Percentiles rank a stretch among this genome's conserved stretches.
Evolutionary conservation across 2,329 filamentous ascomycete species (phyloP).

Genomic region (Coniella vitis): DNA sequence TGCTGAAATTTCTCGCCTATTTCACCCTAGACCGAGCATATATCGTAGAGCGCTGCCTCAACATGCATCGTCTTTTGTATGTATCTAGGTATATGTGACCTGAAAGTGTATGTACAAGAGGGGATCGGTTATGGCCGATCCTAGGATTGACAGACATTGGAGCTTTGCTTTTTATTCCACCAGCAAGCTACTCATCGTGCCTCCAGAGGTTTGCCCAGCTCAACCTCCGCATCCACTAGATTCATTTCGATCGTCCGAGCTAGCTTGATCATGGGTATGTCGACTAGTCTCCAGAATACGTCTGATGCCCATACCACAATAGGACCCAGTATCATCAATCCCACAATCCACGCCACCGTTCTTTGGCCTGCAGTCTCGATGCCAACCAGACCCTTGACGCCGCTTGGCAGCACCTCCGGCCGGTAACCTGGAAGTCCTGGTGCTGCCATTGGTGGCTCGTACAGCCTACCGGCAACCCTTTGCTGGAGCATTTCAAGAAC

Average conservation of each 20-base stretch:
- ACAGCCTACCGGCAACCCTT: slow-evolving; percentile 23
- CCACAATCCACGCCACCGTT: slow-evolving; percentile 29
- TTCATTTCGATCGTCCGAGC: slow-evolving; percentile 23
- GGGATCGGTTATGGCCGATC: no score
- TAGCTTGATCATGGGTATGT: slow-evolving; percentile 32
- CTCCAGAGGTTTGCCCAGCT: slow-evolving; percentile 8
- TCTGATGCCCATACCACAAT: slow-evolving; percentile 48
- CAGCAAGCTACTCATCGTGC: not conserved
- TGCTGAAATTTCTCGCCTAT: no score
- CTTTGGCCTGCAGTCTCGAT: slow-evolving; percentile 24
- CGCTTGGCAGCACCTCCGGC: slow-evolving; percentile 20
- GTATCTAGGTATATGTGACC: no score
- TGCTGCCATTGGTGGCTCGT: slow-evolving; percentile 19
- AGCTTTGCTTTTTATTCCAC: no score
- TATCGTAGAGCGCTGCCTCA: no score
- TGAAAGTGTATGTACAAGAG: no score
- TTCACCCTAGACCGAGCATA: no score
- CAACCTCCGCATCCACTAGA: slow-evolving; percentile 13
- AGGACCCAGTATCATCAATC: slow-evolving; percentile 28
- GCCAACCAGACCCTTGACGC: slow-evolving; percentile 28
- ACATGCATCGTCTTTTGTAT: no score
- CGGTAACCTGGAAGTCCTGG: slow-evolving; percentile 18
- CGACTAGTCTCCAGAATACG: slow-evolving; percentile 51
- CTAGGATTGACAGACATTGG: no score
- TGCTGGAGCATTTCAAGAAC: slow-evolving; percentile 33